These are phyloP conservation scores for Chrysoporthe austroafricana DNA, from an alignment of 2,329 filamentous ascomycete genomes.

Conservation along the genomic window DNA sequence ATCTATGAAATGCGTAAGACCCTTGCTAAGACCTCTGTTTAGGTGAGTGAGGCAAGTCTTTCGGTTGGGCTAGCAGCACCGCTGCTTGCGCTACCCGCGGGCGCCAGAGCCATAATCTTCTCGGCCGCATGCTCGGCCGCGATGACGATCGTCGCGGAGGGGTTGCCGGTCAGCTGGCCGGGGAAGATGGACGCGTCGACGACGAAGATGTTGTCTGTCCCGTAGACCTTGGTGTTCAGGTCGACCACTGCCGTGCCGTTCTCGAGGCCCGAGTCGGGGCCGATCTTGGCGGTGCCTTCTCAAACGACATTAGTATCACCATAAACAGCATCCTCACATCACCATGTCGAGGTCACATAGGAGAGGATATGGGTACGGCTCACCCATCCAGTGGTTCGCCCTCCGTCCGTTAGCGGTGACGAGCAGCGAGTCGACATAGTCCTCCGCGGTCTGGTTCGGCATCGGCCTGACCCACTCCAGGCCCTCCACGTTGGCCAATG, in stretches of 20 bases:
- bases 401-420: slow-evolving; percentile 27
- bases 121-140: slow-evolving; percentile 25
- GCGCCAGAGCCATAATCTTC: slow-evolving; percentile 24
- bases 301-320: background rate
- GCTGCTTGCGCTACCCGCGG: background rate
- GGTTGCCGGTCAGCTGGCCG: slow-evolving; percentile 27
- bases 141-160: slow-evolving; percentile 26
- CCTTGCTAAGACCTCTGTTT: background rate
- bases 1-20: background rate
- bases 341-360: background rate
- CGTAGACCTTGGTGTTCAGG: slow-evolving; percentile 27
- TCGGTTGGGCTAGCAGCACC: background rate
- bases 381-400: slow-evolving; percentile 29
- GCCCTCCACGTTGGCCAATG: slow-evolving; percentile 55
- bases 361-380: background rate
- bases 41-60: background rate
- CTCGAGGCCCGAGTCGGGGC: slow-evolving; percentile 25
- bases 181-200: slow-evolving; percentile 29
- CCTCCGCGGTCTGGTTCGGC: slow-evolving; percentile 54
- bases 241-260: slow-evolving; percentile 28
- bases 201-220: slow-evolving; percentile 30
- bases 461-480: slow-evolving; percentile 62
- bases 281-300: slow-evolving; percentile 27
- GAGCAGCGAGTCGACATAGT: slow-evolving; percentile 53
- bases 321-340: background rate